A percentile compares a stretch with the other conserved stretches of the same genome.
phyloP scores from a whole-genome alignment of 257 asterid genomes.

The Nicotiana tabacum region DNA sequence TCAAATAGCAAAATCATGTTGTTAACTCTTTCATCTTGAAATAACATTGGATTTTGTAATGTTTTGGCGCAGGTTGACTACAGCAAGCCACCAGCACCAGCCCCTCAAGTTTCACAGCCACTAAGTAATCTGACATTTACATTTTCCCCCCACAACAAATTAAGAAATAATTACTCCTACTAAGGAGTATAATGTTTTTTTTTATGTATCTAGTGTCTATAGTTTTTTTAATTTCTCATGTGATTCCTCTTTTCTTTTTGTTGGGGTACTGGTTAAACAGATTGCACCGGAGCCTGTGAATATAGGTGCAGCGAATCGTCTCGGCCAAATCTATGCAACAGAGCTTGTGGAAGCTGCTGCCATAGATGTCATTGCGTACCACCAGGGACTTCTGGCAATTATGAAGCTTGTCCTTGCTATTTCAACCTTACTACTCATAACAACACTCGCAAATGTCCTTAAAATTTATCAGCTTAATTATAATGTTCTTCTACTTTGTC shows the following conservation, averaged over 20 bases:
- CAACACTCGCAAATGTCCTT: constrained; percentile 26
- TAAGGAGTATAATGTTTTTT: neutral
- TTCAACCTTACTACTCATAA: constrained; percentile 16
- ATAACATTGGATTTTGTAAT: neutral
- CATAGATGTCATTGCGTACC: constrained; percentile 26
- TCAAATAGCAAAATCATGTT: neutral
- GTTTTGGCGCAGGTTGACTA: neutral
- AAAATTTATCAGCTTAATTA: neutral
- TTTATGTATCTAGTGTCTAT: neutral
- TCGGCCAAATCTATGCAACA: constrained; percentile 28
- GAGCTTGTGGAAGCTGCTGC: constrained; percentile 38
- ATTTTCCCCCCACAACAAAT: neutral
- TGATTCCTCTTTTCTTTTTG: no score
- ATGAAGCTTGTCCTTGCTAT: constrained; percentile 30
- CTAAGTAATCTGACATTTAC: neutral
- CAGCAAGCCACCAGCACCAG: neutral
- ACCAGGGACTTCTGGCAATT: constrained; percentile 29
- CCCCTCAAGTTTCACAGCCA: neutral
- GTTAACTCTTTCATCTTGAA: neutral
- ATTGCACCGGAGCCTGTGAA: constrained; percentile 20
- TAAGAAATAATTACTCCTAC: neutral
- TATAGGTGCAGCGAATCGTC: constrained; percentile 17
- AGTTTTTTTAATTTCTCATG: neutral
- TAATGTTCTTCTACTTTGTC: neutral
- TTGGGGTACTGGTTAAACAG: neutral